Evolutionary conservation across 306 rosid genomes (phyloP).

Genomic region (Quercus mongolica): DNA sequence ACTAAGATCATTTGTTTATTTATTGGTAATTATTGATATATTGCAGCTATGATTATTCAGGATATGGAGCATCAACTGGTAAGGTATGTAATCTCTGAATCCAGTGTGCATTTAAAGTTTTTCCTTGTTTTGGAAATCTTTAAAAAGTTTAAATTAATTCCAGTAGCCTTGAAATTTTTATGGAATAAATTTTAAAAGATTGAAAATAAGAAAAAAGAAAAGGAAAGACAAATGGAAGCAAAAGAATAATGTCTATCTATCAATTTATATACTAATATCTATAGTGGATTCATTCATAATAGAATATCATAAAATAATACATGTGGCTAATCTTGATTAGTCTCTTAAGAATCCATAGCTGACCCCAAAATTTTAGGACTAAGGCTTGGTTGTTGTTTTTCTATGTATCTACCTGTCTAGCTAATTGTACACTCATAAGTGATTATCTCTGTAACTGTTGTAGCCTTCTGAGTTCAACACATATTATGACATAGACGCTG

Average conservation of each 20-base stretch:
- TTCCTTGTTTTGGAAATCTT: not conserved
- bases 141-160: not conserved
- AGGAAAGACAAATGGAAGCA: not conserved
- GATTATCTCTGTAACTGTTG: conserved; percentile 25
- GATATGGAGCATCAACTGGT: conserved; percentile 92
- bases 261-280: too few relatives aligned
- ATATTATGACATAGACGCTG: conserved; percentile 88
- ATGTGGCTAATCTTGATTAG: too few relatives aligned
- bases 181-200: not conserved
- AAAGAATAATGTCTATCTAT: not conserved
- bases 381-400: not conserved
- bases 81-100: conserved; percentile 56
- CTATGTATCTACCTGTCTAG: conserved; percentile 5
- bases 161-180: not conserved
- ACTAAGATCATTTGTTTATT: conserved; percentile 7
- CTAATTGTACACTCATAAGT: conserved; percentile 14
- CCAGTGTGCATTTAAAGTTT: not conserved
- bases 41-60: conserved; percentile 97
- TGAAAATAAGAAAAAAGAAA: not conserved
- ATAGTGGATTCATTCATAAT: too few relatives aligned
- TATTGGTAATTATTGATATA: conserved; percentile 21
- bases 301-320: too few relatives aligned
- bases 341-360: too few relatives aligned
- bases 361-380: too few relatives aligned
- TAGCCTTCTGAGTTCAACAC: conserved; percentile 98